Evolutionary conservation across 1,284 basidiomycete genomes (phyloP).

Genomic region (Tilletia horrida): DNA sequence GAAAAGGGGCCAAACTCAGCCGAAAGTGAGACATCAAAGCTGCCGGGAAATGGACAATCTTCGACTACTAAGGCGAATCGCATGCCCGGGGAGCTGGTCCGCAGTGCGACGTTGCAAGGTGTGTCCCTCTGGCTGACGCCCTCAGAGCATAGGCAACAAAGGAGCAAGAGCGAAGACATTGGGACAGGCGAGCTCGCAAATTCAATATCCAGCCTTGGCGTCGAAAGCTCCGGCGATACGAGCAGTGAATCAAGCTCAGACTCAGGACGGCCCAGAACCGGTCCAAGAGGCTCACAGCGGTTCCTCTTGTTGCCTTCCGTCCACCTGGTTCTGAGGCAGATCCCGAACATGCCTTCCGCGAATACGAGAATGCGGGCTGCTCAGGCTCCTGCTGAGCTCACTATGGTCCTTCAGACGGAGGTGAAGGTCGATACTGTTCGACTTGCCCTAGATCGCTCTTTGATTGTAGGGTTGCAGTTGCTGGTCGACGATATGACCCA

Average conservation of each 20-base stretch:
- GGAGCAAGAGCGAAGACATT: too few relatives aligned
- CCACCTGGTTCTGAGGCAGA: background rate
- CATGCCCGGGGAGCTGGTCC: background rate
- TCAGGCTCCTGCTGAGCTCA: background rate
- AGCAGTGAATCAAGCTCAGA: background rate
- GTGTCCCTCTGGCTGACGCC: constrained; percentile 1
- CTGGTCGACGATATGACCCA: constrained; percentile 40
- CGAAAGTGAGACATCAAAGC: background rate
- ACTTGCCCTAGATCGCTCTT: background rate
- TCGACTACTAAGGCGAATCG: background rate
- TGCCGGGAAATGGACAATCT: background rate
- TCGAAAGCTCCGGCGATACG: too few relatives aligned
- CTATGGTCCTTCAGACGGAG: background rate
- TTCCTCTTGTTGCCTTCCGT: background rate
- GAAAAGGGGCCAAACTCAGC: background rate
- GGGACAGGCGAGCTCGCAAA: background rate
- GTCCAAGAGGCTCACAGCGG: background rate
- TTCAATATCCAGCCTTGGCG: background rate
- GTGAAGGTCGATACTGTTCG: background rate
- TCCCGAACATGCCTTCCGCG: background rate
- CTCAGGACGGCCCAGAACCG: background rate
- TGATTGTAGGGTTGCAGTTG: constrained; percentile 42
- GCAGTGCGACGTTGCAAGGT: constrained; percentile 1
- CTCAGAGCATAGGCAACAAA: too few relatives aligned
- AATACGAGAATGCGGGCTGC: background rate